A percentile compares a stretch with the other conserved stretches of the same genome.
These are phyloP conservation scores for Chrysopogon serrulatus DNA, from an alignment of 176 grass and related monocot species.

Conservation along the genomic window DNA sequence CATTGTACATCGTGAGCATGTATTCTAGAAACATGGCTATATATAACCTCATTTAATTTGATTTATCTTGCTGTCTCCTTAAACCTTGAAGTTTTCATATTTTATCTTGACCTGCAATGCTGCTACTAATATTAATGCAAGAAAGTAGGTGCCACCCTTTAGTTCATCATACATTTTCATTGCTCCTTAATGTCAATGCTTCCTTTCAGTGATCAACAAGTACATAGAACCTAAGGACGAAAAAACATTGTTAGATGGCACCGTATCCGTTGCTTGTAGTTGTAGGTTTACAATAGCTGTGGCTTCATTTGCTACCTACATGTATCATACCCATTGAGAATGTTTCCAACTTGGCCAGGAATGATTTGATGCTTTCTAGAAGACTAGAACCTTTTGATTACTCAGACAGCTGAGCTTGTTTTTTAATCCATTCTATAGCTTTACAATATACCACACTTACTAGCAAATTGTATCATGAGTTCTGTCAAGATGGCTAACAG, in stretches of 20 bases:
- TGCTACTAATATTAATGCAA: not conserved
- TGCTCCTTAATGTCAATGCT: not conserved
- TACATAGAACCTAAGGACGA: not conserved
- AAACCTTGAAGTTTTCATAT: not conserved
- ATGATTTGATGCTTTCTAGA: conserved; percentile 17
- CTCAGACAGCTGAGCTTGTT: not conserved
- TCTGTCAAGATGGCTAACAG: not conserved
- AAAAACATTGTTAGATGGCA: not conserved
- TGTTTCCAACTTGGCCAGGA: not conserved
- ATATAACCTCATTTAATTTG: not conserved
- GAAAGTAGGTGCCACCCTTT: not conserved
- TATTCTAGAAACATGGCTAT: not conserved
- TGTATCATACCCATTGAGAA: no score
- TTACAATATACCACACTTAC: not conserved
- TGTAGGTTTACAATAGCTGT: not conserved
- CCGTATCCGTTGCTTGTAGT: not conserved
- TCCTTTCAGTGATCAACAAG: not conserved
- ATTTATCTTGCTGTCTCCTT: not conserved
- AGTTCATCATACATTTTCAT: not conserved
- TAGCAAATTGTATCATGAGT: not conserved
- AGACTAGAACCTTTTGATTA: conserved; percentile 3
- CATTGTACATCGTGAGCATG: not conserved
- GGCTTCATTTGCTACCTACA: not conserved
- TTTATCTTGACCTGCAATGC: not conserved
- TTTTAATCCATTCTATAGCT: not conserved